Conservation (phyloP, 305 asterid species). For the Nicotiana rustica region DNA sequence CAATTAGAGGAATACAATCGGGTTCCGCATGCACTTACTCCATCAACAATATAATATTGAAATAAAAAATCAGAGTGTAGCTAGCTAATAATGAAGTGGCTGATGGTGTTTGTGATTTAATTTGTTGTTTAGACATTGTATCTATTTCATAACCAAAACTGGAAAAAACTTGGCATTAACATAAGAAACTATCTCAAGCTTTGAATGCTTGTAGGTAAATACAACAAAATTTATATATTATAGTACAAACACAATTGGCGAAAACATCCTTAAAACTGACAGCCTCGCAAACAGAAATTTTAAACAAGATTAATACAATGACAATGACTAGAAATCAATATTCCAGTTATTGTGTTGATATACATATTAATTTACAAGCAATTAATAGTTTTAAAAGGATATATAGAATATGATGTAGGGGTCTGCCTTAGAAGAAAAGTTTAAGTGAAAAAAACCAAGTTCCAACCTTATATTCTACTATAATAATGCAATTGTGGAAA, state of each 20-base stretch:
- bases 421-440: neutral
- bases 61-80: neutral
- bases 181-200: neutral
- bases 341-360: neutral
- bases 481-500: neutral
- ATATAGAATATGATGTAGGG: neutral
- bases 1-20: neutral
- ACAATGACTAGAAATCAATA: constrained; percentile 22
- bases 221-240: neutral
- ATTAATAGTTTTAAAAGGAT: neutral
- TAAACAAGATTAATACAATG: constrained; percentile 7
- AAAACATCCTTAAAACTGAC: neutral
- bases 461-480: neutral
- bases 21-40: neutral
- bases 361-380: neutral
- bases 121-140: neutral
- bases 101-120: constrained; percentile 1
- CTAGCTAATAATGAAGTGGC: neutral
- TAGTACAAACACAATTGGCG: neutral
- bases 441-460: neutral
- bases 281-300: neutral
- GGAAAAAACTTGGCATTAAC: constrained; percentile 9
- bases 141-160: neutral
- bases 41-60: neutral
- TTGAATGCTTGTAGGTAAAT: neutral